Base-by-base conservation (phyloP, 257 asterid genomes). In the Parsonsia alboflavescens region DNA sequence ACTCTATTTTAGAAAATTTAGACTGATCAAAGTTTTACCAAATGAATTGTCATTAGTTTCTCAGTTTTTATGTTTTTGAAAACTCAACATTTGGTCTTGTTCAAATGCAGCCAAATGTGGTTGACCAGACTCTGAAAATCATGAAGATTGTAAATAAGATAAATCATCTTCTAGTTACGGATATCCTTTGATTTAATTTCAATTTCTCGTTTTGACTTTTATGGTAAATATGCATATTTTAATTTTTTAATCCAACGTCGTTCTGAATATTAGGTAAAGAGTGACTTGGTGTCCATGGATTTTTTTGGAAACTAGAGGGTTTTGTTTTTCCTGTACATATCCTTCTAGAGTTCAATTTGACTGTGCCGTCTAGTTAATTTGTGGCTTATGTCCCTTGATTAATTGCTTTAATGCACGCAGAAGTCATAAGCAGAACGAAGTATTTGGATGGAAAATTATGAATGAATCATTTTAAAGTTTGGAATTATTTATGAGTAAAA, bases 41-140 rank as follows among this genome's bases (percentile, higher is more conserved):
- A n/a, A n/a, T n/a, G n/a, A n/a, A n/a, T n/a, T n/a, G n/a, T n/a
- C n/a, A n/a, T n/a, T n/a, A n/a, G n/a, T n/a, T n/a, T n/a, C n/a
- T n/a, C n/a, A n/a, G n/a, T n/a, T n/a, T n/a, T n/a, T n/a, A n/a
- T n/a, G n/a, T n/a, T n/a, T n/a, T n/a, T n/a, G n/a, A n/a, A n/a
- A n/a, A n/a, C n/a, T n/a, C n/a, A n/a, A n/a, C n/a, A n/a, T n/a
- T n/a, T n/a, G n/a, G n/a, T n/a, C n/a, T n/a, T n/a, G n/a, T n/a
- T n/a, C n/a, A n/a, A n/a, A n/a, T n/a, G n/a, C n/a, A n/a, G n/a
- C n/a, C n/a, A n/a, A n/a, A n/a, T n/a, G n/a, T n/a, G n/a, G n/a
- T n/a, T n/a, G n/a, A n/a, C n/a, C n/a, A n/a, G n/a, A 88, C 81
- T 84, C 75, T 65, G 94, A 87, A 44, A 94, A 91, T 70, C 82